Conservation (phyloP, 371 early-diverging fungal genomes). For the Mucor plumbeus region DNA sequence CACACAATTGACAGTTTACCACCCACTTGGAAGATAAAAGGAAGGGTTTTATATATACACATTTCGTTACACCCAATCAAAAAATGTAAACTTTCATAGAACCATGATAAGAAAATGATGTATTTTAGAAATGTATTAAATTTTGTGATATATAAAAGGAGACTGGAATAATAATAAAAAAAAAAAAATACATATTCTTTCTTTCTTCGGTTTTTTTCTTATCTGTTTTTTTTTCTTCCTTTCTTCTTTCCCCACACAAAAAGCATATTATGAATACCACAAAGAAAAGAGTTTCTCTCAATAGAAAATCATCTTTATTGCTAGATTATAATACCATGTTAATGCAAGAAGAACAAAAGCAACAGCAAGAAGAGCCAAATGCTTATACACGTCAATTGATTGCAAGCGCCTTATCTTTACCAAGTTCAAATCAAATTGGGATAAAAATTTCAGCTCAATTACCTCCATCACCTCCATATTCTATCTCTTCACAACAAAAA, state of each 20-base stretch:
- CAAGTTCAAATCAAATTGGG: conserved; percentile 7
- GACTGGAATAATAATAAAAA: too few relatives aligned
- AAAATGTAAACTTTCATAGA: conserved; percentile 15
- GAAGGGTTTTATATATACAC: background rate
- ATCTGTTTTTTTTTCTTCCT: background rate
- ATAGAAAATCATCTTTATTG: conserved; percentile 23
- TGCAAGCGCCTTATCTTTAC: conserved; percentile 21
- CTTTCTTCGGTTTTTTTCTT: background rate
- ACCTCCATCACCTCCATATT: conserved; percentile 3
- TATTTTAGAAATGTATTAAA: conserved; percentile 7
- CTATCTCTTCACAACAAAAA: conserved; percentile 6
- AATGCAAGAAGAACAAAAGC: background rate
- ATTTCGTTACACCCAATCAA: conserved; percentile 25
- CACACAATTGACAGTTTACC: conserved; percentile 1
- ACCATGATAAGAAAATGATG: conserved; percentile 25
- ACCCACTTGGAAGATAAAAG: background rate
- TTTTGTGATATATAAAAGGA: background rate
- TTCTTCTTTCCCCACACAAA: conserved; percentile 5
- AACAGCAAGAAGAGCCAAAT: conserved; percentile 6
- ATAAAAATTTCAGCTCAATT: background rate
- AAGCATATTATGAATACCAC: background rate
- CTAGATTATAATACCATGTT: conserved; percentile 23
- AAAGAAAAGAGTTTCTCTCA: conserved; percentile 30
- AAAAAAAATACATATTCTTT: conserved; percentile 1
- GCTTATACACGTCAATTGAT: conserved; percentile 24